Evolutionary conservation across 768 basidiomycete species (phyloP), one percentile per base, ranked within the genome.

Genomic region (Boletus rex-veris): DNA sequence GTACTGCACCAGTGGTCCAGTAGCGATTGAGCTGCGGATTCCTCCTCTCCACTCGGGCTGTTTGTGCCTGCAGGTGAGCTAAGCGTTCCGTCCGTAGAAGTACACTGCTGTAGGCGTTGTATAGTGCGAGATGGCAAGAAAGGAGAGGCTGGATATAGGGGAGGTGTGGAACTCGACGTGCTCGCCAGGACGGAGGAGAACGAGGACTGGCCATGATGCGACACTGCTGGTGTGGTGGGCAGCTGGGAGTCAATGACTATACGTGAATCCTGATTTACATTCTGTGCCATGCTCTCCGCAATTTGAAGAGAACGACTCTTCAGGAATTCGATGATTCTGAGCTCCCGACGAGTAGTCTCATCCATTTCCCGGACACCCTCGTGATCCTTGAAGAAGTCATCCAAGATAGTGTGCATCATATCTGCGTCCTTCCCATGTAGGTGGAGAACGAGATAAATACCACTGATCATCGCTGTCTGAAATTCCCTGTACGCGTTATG

Each of bases 391-490:
- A 92, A 75, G 69, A 92, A 94, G 4, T 76, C 80, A 54, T 92
- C 90, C 59, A 94, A 70, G 45, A 94, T 89, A 38, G 79, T 74
- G 62, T 88, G 87, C 90, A 94, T 92, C 40, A 75, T 77, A 5
- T 73, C 77, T 5, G 85, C 82, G 61, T 89, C 78, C 58, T 78
- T 74, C 4, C 90, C 90, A 36, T 75, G 82, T 3, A 89, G 91
- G 57, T 93, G 83, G 28, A 93, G 74, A 47, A 90, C 83, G 47
- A 92, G 80, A 65, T 91, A 91, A 48, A 94, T 91, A 11, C 92
- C 88, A 57, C 87, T 86, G 50, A 93, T 87, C 90, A 94, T 90
- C 10, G 89, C 87, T 9, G 88, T 86, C 67, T 92, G 90, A 70
- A 93, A 93, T 63, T 92, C 90, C 52, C 90, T 77, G 64, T 92